Evolutionary conservation across 140 eudicot species (phyloP).

Genomic region (Cichorium intybus): DNA sequence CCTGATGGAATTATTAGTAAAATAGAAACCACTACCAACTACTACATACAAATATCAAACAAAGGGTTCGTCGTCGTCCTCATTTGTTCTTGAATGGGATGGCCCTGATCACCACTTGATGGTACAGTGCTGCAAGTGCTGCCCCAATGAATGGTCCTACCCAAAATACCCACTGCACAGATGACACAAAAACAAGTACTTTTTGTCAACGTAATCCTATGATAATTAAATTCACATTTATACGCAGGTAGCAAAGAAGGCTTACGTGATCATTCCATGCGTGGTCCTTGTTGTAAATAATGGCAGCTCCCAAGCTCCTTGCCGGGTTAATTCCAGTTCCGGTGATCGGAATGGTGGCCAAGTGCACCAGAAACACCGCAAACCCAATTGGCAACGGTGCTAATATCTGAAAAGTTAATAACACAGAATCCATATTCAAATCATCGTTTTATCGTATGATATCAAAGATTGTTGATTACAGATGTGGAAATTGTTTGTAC

Average conservation of each 20-base stretch:
- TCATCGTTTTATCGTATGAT: background rate
- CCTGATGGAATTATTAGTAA: background rate
- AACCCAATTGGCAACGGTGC: slow-evolving; percentile 89
- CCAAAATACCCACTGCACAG: slow-evolving; percentile 85
- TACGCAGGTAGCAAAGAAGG: background rate
- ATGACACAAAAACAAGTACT: background rate
- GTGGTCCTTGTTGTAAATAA: slow-evolving; percentile 68
- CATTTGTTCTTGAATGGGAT: slow-evolving; percentile 75
- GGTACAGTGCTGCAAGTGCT: slow-evolving; percentile 77
- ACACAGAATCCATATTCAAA: background rate
- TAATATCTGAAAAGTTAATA: slow-evolving; percentile 37
- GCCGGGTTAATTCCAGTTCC: slow-evolving; percentile 91
- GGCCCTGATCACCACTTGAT: slow-evolving; percentile 76
- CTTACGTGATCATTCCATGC: slow-evolving; percentile 87
- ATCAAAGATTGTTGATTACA: background rate
- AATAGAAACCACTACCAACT: slow-evolving; percentile 1
- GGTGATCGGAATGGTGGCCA: slow-evolving; percentile 87
- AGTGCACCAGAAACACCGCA: slow-evolving; percentile 80
- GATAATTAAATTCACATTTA: background rate
- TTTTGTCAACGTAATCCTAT: background rate
- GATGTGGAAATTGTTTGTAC: slow-evolving; percentile 23
- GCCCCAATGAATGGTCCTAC: slow-evolving; percentile 91
- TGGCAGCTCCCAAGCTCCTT: slow-evolving; percentile 84
- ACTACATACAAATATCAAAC: slow-evolving; percentile 17
- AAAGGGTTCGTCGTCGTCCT: slow-evolving; percentile 2